Evolutionary conservation across 1,284 basidiomycete species (phyloP), one percentile per base, ranked within the genome.

Genomic region (Austropuccinia psidii): DNA sequence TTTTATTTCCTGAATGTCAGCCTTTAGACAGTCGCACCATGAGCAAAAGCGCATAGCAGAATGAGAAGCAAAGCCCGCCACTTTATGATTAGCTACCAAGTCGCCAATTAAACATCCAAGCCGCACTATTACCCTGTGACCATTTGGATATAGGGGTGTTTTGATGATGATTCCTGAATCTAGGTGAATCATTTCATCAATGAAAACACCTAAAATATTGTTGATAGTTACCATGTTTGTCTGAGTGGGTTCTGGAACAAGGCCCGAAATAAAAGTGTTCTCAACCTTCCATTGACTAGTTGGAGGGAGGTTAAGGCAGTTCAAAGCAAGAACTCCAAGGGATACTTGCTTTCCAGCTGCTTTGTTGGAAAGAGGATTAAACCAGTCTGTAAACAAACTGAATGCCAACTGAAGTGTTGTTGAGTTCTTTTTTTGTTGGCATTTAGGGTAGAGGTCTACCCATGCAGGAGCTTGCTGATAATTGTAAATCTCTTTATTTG

Each of bases 341-440:
- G 31, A 39, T 3, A n/a, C 11, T 19, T 35, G 57, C 29, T n/a
- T 7, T 37, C 64, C 47, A 6, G 8, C 19, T 21, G 31, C 8
- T n/a, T 33, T 50, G 29, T 66, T 66, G 4, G 47, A 45, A 50
- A 24, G 33, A 17, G 45, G 64, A 29, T 66, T 66, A 37, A 66
- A 33, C 61, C 61, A 65, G 35, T 65, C 37, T 4, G 39, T 7
- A 35, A 66, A 66, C 24, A 66, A 35, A 15, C 43, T 50, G n/a
- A 66, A 52, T 7, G 27, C 24, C 2, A 66, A 35, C 17, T 66
- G 49, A 9, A 66, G 24, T n/a, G n/a, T n/a, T n/a, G n/a, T n/a
- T n/a, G n/a, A n/a, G n/a, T n/a, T n/a, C n/a, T n/a, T n/a, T n/a
- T n/a, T n/a, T n/a, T n/a, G n/a, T n/a, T n/a, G n/a, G n/a, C n/a